Evolutionary conservation across 768 basidiomycete genomes (phyloP).

Genomic region (Scleroderma citrinum): DNA sequence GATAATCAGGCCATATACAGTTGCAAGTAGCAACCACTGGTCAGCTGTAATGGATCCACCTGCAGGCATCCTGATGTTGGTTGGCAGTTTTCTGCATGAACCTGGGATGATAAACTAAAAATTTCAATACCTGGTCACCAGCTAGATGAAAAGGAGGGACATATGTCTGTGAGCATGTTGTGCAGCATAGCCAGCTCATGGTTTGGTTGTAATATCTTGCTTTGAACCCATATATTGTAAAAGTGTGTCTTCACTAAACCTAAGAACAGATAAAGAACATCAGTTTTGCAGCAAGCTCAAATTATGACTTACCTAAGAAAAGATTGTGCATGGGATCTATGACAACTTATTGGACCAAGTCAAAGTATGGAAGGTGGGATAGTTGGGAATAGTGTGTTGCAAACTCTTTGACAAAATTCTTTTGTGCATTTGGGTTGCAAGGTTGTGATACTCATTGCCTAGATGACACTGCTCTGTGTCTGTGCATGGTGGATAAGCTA

Average conservation of each 20-base stretch:
- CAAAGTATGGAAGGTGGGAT: constrained; percentile 22
- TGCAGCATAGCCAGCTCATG: not conserved
- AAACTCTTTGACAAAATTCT: constrained; percentile 10
- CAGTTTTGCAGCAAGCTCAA: not conserved
- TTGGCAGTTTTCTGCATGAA: constrained; percentile 13
- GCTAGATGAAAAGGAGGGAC: not conserved
- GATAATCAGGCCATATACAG: constrained; percentile 23
- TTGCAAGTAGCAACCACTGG: constrained; percentile 27
- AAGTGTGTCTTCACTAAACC: constrained; percentile 22
- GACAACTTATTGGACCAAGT: constrained; percentile 19
- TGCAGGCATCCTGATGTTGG: constrained; percentile 24
- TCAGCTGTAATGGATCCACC: constrained; percentile 32
- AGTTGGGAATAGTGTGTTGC: constrained; percentile 22
- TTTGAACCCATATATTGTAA: constrained; percentile 23
- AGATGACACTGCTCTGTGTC: constrained; percentile 4
- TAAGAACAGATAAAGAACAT: not conserved
- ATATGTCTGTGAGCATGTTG: not conserved
- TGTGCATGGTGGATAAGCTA: constrained; percentile 3
- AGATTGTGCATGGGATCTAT: constrained; percentile 29
- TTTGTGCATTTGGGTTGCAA: constrained; percentile 2
- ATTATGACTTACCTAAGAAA: not conserved
- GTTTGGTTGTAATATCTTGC: constrained; percentile 8
- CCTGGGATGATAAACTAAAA: constrained; percentile 1
- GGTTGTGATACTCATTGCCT: constrained; percentile 6
- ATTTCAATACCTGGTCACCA: not conserved